phyloP scores from a whole-genome alignment of 257 asterid genomes.

The Salvia hispanica region DNA sequence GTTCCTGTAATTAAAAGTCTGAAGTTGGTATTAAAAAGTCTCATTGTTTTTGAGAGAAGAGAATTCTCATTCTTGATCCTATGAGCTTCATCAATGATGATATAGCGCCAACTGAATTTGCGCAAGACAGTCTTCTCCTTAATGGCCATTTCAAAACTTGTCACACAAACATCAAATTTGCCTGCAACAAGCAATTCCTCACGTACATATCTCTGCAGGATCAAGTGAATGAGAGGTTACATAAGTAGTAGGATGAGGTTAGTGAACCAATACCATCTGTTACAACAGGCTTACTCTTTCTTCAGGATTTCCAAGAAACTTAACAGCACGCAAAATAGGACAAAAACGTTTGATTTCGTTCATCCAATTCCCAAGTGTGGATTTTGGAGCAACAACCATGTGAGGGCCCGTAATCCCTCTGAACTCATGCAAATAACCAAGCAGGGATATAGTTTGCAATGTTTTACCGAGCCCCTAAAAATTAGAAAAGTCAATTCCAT shows the following conservation, averaged over 20 bases:
- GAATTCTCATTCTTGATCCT: conserved; percentile 97
- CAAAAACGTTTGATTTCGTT: conserved; percentile 96
- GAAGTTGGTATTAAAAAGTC: conserved; percentile 83
- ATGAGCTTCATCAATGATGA: conserved; percentile 98
- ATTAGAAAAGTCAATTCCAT: conserved; percentile 16
- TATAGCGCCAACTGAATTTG: conserved; percentile 97
- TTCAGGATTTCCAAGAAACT: conserved; percentile 96
- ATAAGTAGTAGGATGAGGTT: conserved; percentile 15
- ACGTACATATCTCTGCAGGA: conserved; percentile 73
- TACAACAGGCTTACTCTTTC: conserved; percentile 76
- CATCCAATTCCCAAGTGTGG: conserved; percentile 99
- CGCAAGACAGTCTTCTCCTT: conserved; percentile 83
- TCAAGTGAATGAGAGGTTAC: conserved; percentile 26
- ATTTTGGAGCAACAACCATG: conserved; percentile 99
- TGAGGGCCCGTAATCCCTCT: conserved; percentile 99
- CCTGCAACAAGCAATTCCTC: conserved; percentile 96
- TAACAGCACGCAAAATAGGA: conserved; percentile 85
- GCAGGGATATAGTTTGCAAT: conserved; percentile 91
- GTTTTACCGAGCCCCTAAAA: conserved; percentile 94
- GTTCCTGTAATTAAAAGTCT: conserved; percentile 98
- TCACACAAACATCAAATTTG: conserved; percentile 95
- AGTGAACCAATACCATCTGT: conserved; percentile 15
- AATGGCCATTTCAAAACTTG: conserved; percentile 99
- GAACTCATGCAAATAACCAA: conserved; percentile 92
- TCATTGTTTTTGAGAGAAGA: conserved; percentile 93